Evolutionary conservation across 2,329 filamentous ascomycete species (phyloP).

Genomic region (Sporothrix humicola): DNA sequence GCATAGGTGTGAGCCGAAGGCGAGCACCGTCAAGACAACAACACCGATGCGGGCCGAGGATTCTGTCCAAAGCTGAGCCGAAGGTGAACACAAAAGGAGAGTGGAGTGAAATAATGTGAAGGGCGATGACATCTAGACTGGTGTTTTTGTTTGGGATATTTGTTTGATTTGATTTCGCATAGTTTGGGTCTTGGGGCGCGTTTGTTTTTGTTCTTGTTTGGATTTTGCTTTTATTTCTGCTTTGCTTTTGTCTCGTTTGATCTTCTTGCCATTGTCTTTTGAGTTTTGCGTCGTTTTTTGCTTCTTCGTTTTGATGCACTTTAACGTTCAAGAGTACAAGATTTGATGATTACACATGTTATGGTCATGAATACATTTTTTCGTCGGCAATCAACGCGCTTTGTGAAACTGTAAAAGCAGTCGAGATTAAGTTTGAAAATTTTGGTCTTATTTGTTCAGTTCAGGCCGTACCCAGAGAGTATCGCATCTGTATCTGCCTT

Average conservation of each 20-base stretch:
- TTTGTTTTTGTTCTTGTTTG: neutral
- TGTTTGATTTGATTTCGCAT: neutral
- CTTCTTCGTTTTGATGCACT: slow-evolving; percentile 2
- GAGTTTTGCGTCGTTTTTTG: neutral
- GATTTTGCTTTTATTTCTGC: neutral
- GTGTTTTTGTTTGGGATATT: slow-evolving; percentile 3
- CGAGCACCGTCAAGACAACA: neutral
- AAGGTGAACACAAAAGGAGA: neutral
- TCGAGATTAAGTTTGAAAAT: neutral
- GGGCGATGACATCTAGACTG: neutral
- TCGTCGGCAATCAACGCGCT: neutral
- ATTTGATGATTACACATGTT: slow-evolving; percentile 9
- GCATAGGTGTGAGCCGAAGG: slow-evolving; percentile 41
- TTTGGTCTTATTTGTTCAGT: neutral
- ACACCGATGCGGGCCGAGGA: too few species aligned
- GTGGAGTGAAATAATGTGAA: neutral
- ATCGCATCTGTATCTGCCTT: neutral
- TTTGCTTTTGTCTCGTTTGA: neutral
- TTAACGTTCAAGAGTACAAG: slow-evolving; percentile 21
- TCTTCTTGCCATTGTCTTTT: neutral
- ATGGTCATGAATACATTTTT: slow-evolving; percentile 15
- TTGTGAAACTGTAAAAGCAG: neutral
- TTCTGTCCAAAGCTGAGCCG: too few species aligned
- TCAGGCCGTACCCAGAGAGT: neutral
- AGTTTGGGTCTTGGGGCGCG: slow-evolving; percentile 8